These are phyloP conservation scores for Venturia carpophila DNA, from an alignment of 2,329 filamentous ascomycete genomes.

Conservation along the genomic window DNA sequence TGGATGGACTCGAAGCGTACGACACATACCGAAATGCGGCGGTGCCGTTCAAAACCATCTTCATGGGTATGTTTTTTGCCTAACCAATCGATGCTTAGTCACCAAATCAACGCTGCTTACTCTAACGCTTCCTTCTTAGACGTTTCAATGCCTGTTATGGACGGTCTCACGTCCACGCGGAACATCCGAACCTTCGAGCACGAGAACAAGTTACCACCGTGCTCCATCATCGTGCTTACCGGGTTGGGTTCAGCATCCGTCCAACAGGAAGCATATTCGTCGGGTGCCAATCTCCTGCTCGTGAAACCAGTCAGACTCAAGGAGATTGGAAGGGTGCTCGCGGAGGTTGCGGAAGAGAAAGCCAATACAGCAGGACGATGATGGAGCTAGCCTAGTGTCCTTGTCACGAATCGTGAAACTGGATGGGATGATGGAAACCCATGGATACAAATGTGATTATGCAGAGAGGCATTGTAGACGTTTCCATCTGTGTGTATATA, in stretches of 20 bases:
- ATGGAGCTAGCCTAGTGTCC: too few species aligned
- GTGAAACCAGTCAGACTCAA: slow-evolving; percentile 29
- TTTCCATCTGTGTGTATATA: too few species aligned
- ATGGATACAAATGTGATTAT: too few species aligned
- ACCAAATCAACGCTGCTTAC: neutral
- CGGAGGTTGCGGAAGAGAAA: slow-evolving; percentile 8
- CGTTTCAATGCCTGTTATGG: slow-evolving; percentile 50
- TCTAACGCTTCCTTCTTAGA: slow-evolving; percentile 34
- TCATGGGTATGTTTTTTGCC: slow-evolving; percentile 51
- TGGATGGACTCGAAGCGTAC: slow-evolving; percentile 32
- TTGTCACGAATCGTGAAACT: too few species aligned
- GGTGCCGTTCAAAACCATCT: slow-evolving; percentile 21
- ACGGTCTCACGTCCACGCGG: slow-evolving; percentile 40
- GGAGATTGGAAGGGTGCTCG: slow-evolving; percentile 21
- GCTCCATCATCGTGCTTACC: slow-evolving; percentile 26
- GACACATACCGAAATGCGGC: slow-evolving; percentile 19
- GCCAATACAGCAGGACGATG: too few species aligned
- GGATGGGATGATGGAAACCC: too few species aligned
- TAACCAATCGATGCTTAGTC: neutral
- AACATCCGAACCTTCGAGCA: slow-evolving; percentile 32
- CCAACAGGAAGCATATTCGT: slow-evolving; percentile 26
- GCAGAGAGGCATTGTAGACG: neutral
- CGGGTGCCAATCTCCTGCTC: slow-evolving; percentile 28
- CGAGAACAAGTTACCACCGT: neutral
- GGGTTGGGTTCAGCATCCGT: slow-evolving; percentile 26